These are phyloP conservation scores for Tothia fuscella DNA, from an alignment of 2,329 filamentous ascomycete genomes.

Conservation along the genomic window DNA sequence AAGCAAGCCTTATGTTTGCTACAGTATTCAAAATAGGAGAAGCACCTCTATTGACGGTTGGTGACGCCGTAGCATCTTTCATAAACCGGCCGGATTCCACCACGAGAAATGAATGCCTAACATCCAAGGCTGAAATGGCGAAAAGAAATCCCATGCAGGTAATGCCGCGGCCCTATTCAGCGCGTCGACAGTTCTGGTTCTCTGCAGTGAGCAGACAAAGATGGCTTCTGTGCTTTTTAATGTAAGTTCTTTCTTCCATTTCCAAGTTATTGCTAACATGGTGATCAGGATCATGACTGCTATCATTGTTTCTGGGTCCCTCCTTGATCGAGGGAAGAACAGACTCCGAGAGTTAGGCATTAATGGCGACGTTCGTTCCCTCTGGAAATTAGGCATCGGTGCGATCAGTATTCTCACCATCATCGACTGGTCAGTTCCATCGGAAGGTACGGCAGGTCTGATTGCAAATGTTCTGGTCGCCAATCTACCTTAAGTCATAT, in stretches of 20 bases:
- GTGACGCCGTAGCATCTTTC: constrained; percentile 13
- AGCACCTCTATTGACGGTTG: constrained; percentile 14
- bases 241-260: constrained; percentile 1
- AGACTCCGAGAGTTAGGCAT: too few relatives aligned
- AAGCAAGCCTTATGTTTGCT: constrained; percentile 13
- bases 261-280: neutral
- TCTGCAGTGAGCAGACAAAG: neutral
- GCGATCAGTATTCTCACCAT: constrained; percentile 8
- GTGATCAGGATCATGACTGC: neutral
- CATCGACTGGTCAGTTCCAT: constrained; percentile 7
- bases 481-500: constrained; percentile 36
- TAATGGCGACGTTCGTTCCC: constrained; percentile 9
- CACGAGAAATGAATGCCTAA: constrained; percentile 11
- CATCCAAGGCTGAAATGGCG: neutral
- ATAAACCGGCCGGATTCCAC: constrained; percentile 7
- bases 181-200: neutral
- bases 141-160: neutral
- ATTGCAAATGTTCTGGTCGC: constrained; percentile 26
- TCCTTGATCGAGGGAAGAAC: too few relatives aligned
- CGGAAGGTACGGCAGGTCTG: constrained; percentile 9
- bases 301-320: too few relatives aligned
- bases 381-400: constrained; percentile 12
- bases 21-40: constrained; percentile 15
- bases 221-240: neutral
- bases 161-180: neutral